Percentiles rank a stretch among this genome's conserved stretches.
phyloP scores from a whole-genome alignment of 345 rosid species.

The Moricandia moricandioides region DNA sequence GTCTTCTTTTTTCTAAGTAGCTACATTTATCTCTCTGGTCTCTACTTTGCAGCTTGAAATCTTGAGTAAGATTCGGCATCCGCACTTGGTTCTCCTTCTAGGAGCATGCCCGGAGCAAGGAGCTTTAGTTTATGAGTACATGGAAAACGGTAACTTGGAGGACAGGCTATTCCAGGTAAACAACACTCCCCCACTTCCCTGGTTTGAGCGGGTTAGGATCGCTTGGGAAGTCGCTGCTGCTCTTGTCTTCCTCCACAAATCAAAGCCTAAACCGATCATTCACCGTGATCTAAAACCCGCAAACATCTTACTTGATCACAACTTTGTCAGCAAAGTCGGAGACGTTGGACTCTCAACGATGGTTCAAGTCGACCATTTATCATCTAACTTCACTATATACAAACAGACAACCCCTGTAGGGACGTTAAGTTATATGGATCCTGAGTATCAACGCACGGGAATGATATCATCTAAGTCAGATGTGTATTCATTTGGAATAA shows the following conservation, averaged over 20 bases:
- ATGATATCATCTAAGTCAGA: slow-evolving; percentile 70
- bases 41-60: slow-evolving; percentile 65
- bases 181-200: slow-evolving; percentile 64
- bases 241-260: slow-evolving; percentile 73
- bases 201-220: slow-evolving; percentile 74
- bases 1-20: neutral
- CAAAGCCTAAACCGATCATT: slow-evolving; percentile 73
- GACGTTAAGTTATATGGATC: slow-evolving; percentile 82
- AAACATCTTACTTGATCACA: slow-evolving; percentile 81
- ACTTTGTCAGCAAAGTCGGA: slow-evolving; percentile 83
- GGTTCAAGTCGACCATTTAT: slow-evolving; percentile 45
- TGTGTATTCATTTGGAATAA: slow-evolving; percentile 78
- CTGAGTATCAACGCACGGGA: slow-evolving; percentile 89
- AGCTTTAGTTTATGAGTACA: slow-evolving; percentile 80
- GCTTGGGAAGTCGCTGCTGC: slow-evolving; percentile 93
- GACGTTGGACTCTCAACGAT: slow-evolving; percentile 83
- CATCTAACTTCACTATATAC: slow-evolving; percentile 37
- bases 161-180: slow-evolving; percentile 55
- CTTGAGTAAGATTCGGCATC: slow-evolving; percentile 80
- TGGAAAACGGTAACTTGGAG: slow-evolving; percentile 90
- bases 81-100: slow-evolving; percentile 83
- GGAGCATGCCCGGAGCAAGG: slow-evolving; percentile 87
- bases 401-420: slow-evolving; percentile 73
- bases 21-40: slow-evolving; percentile 1
- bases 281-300: slow-evolving; percentile 96